Base-by-base conservation (phyloP, 306 rosid genomes). In the Vachellia pachyceras region DNA sequence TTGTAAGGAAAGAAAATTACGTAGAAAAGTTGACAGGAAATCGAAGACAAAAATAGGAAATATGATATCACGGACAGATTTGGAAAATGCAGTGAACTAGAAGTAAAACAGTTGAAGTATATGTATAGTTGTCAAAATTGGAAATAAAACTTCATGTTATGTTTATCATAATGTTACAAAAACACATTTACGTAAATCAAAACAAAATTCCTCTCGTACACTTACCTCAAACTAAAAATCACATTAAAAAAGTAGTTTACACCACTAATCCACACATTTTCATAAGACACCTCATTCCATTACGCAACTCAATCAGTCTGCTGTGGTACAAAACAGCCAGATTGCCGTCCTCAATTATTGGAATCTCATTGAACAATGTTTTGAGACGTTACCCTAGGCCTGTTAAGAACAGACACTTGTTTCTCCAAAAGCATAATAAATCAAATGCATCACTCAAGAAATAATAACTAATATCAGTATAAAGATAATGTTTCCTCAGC, bases 371-470 rank as follows among this genome's bases (percentile, higher is more conserved):
- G 82, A 73, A 44, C 54, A 61, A 63, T 41, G 82, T 75, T 46
- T 80, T 42, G 61, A 77, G 77, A 79, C 47, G 70, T 57, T 75
- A 66, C 66, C 80, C 64, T 79, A 54, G 68, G 44, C 77, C 55
- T 69, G 71, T 72, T 5, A 85, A 29, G 40, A 45, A 67, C 25
- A 78, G 33, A 74, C 46, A 41, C 25, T 80, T 58, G 40, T 73
- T 42, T 14, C 73, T 46, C 82, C 76, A 76, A 66, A 78, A 25
- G 23, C 10, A 8, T 49, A 78, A 70, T 41, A 71, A 77, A 25
- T 57, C 60, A 78, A 42, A 37, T 23, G 20, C 13, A 71, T 20
- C 18, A 23, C 42, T 0, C 18, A 29, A n/a, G 3, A 7, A 25
- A 29, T n/a, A 68, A 50, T 22, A 36, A 41, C 76, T 54, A 64